phyloP scores from a whole-genome alignment of 371 early-diverging fungal genomes.

The Rhizopus microsporus region DNA sequence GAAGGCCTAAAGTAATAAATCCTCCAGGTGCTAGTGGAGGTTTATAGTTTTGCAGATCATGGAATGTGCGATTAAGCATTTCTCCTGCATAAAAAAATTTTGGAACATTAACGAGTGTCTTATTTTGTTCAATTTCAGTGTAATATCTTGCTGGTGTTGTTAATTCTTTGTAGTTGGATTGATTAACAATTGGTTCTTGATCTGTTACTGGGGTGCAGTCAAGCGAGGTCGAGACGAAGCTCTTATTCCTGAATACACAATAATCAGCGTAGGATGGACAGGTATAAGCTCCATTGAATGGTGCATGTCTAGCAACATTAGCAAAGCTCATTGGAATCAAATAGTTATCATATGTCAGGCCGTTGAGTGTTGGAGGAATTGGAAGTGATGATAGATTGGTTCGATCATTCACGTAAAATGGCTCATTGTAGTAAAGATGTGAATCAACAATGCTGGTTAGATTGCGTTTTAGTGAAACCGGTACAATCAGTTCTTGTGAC shows the following conservation, averaged over 20 bases:
- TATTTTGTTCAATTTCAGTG: not conserved
- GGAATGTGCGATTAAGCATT: constrained; percentile 26
- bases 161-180: not conserved
- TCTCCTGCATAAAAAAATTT: constrained; percentile 22
- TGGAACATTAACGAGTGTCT: constrained; percentile 7
- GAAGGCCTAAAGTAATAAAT: not conserved
- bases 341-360: constrained; percentile 6
- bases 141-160: not conserved
- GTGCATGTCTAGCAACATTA: not conserved
- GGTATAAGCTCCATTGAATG: not conserved
- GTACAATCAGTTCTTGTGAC: constrained; percentile 22
- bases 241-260: constrained; percentile 9
- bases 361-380: constrained; percentile 13
- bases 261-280: constrained; percentile 9
- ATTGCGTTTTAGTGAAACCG: not conserved
- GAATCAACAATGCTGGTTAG: not conserved
- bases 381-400: not conserved
- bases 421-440: not conserved
- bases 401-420: constrained; percentile 2
- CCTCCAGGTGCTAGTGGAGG: constrained; percentile 8
- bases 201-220: constrained; percentile 6
- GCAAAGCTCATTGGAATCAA: constrained; percentile 15
- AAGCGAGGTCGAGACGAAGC: constrained; percentile 12
- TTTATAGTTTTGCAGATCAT: constrained; percentile 19
- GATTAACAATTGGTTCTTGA: constrained; percentile 16